Evolutionary conservation across 2,329 filamentous ascomycete genomes (phyloP), one percentile per base, ranked within the genome.

Genomic region (Colletotrichum liriopes): DNA sequence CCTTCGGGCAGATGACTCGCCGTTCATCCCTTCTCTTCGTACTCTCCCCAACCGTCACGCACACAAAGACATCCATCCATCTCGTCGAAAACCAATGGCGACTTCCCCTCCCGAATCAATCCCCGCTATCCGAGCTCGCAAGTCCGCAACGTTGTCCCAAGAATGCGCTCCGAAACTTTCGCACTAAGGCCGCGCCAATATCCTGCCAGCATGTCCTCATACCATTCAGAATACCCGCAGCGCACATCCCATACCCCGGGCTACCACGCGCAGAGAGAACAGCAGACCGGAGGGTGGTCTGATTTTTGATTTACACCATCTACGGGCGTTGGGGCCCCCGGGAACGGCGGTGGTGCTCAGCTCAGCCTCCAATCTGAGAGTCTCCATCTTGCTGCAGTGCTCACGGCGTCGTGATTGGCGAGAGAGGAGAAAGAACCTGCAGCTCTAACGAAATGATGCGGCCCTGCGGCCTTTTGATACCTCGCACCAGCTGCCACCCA

Each of bases 281-380:
- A 20, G 20, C 18, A 37, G 37, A 23, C 52, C 52, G 56, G 18
- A 43, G 37, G 18, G 39, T 60, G 56, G 56, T 60, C 56, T 60
- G 56, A 32, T 32, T 32, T 32, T 32, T 32, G 29, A 60, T 60
- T 60, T 43, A 39, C 54, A 41, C 35, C 54, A 56, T 12, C 29
- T 35, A 54, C 51, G 20, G 32, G 32, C 52, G 32, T 8, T n/a
- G 52, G 52, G 1, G 9, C 11, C 52, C 52, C 29, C 26, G 8
- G 32, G 32, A 20, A 26, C 23, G 32, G 55, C 23, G 58, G 58
- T 59, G 55, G 58, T 61, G 58, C 58, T 61, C 58, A 61, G 58
- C 58, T 61, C 59, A 62, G 43, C 59, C 59, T 49, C 59, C 59
- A 62, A 62, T 62, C 59, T 62, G 43, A 26, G 8, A 49, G 43